A percentile compares a stretch with the other conserved stretches of the same genome.
Evolutionary conservation across 495 filamentous ascomycete species (phyloP).

Genomic region (Penicillium egyptiacum): DNA sequence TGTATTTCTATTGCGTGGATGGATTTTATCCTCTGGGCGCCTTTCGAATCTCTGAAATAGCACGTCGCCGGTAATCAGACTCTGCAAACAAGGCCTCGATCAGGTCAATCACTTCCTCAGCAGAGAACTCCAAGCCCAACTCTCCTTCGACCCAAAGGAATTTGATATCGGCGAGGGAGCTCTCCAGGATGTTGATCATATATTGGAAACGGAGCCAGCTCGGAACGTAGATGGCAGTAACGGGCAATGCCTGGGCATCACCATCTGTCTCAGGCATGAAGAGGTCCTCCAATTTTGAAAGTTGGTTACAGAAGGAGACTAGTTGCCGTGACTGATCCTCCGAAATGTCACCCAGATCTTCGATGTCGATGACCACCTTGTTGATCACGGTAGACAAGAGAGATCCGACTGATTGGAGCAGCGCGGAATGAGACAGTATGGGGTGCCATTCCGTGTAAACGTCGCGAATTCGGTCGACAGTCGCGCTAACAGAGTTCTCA

Average conservation of each 20-base stretch:
- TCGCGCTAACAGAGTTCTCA: constrained; percentile 67
- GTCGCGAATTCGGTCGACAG: constrained; percentile 64
- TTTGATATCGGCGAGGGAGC: constrained; percentile 82
- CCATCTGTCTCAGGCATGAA: constrained; percentile 60
- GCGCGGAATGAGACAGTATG: constrained; percentile 78
- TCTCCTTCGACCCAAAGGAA: constrained; percentile 87
- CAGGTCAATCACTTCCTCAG: constrained; percentile 83
- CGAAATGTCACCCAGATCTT: constrained; percentile 82
- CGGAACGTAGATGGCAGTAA: constrained; percentile 75
- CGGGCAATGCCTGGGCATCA: constrained; percentile 50
- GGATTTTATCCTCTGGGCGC: constrained; percentile 21
- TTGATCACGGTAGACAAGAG: constrained; percentile 75
- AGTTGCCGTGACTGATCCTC: constrained; percentile 83
- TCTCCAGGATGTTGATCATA: constrained; percentile 84
- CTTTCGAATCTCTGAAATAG: constrained; percentile 73
- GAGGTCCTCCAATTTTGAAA: constrained; percentile 71
- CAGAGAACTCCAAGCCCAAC: constrained; percentile 76
- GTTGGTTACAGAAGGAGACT: constrained; percentile 65
- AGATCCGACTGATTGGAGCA: constrained; percentile 81
- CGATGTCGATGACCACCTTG: constrained; percentile 80
- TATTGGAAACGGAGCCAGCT: constrained; percentile 91
- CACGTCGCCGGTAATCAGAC: constrained; percentile 70
- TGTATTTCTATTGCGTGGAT: not conserved
- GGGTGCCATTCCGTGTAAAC: constrained; percentile 72
- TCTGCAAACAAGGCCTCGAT: constrained; percentile 90